Evolutionary conservation across 306 rosid species (phyloP), one percentile per base, ranked within the genome.

Genomic region (Lathyrus oleraceus): DNA sequence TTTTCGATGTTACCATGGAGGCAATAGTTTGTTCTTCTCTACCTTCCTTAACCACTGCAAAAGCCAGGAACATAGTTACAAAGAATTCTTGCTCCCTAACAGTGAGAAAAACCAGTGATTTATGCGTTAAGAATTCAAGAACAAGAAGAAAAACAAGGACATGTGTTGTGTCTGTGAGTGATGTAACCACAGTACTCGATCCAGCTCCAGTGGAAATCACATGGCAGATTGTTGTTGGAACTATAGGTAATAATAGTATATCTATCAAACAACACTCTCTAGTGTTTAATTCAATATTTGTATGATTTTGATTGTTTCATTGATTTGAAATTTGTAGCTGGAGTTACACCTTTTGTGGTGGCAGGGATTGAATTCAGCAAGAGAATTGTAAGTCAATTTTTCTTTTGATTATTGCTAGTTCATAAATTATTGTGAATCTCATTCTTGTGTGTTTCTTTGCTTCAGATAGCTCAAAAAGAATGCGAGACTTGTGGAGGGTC

Each of bases 301-400:
- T 4, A 42, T 42, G 23, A 51, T 19, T 67, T 30, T 65, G n/a
- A 51, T 8, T 23, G 70, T 54, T 45, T 23, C 71, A 4, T 32
- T 54, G 7, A 8, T n/a, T 36, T 49, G 63, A 67, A 40, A 42
- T 59, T 67, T 81, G 85, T 73, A 94, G 96, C 96, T 84, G 97
- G 98, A 48, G 77, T 81, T 57, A 77, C 86, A 49, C 98, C 97
- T 60, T 94, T 88, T 78, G 91, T 88, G 85, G 98, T 94, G 67
- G 97, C 97, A 4, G 97, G 97, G 61, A 71, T 90, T 60, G 97
- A 93, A 44, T 93, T 93, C 80, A 85, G 88, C 86, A 93, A 90
- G 80, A 87, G 96, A 80, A 93, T 88, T 77, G 98, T 93, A 83
- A 81, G 96, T 75, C 9, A 38, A 12, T 47, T 16, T 38, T 65